Conservation (phyloP, 768 basidiomycete genomes). For the Chalciporus pseudorubinellus region DNA sequence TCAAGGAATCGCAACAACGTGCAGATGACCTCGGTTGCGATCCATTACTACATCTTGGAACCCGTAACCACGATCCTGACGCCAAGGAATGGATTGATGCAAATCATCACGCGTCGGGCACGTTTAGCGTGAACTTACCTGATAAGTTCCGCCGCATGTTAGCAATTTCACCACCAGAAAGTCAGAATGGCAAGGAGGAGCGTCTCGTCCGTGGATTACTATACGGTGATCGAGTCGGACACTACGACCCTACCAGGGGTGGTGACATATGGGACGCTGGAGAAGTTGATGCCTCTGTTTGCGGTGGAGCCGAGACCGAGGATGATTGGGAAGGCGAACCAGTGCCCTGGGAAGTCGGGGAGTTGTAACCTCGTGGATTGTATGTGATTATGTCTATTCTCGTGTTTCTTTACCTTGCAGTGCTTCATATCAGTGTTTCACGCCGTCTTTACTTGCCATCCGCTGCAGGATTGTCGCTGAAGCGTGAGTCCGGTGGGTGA, state of each 20-base stretch:
- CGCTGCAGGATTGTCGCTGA: constrained; percentile 16
- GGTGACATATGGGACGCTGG: constrained; percentile 78
- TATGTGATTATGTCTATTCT: constrained; percentile 31
- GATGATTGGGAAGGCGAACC: constrained; percentile 77
- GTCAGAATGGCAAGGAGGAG: constrained; percentile 44
- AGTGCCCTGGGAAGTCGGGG: constrained; percentile 78
- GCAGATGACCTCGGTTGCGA: constrained; percentile 28
- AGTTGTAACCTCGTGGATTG: constrained; percentile 46
- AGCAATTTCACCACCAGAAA: constrained; percentile 51
- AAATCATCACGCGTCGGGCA: constrained; percentile 35
- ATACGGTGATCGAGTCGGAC: constrained; percentile 51
- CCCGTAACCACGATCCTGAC: constrained; percentile 24
- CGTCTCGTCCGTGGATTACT: constrained; percentile 58
- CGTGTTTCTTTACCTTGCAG: constrained; percentile 27
- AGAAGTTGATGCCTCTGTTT: constrained; percentile 47
- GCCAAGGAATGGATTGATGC: constrained; percentile 15
- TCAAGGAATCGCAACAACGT: constrained; percentile 10
- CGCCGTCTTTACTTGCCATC: constrained; percentile 23
- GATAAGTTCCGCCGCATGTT: constrained; percentile 65
- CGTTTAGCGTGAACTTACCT: constrained; percentile 58
- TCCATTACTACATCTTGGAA: constrained; percentile 24
- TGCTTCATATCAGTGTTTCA: constrained; percentile 33
- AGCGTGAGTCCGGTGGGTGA: constrained; percentile 7
- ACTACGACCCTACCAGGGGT: constrained; percentile 63
- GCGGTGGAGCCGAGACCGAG: constrained; percentile 51